A percentile compares a stretch with the other conserved stretches of the same genome.
These are phyloP conservation scores for Cercospora nicotianae DNA, from an alignment of 2,329 filamentous ascomycete species.

Conservation along the genomic window DNA sequence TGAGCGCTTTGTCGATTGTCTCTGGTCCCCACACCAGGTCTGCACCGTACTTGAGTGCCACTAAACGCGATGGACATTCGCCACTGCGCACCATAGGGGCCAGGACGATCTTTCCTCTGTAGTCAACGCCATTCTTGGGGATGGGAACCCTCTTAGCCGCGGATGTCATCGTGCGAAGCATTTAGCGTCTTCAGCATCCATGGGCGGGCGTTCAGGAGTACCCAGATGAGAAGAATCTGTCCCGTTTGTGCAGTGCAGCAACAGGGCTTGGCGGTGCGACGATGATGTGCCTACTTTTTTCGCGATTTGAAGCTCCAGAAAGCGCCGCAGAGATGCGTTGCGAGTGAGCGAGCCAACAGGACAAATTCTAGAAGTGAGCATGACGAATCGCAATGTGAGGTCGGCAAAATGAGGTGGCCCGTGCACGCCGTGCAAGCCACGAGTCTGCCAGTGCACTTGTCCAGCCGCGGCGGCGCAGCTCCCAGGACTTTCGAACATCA, in stretches of 20 bases:
- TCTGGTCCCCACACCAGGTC: constrained; percentile 96
- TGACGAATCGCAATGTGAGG: constrained; percentile 8
- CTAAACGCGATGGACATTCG: constrained; percentile 83
- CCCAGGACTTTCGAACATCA: constrained; percentile 7
- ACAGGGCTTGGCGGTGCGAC: constrained; percentile 2
- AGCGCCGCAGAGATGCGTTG: neutral
- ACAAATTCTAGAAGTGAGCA: neutral
- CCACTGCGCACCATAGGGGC: constrained; percentile 91
- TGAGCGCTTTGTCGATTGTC: constrained; percentile 87
- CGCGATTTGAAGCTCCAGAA: neutral
- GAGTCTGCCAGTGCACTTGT: neutral
- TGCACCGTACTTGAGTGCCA: constrained; percentile 91
- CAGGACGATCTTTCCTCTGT: constrained; percentile 88
- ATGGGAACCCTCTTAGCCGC: constrained; percentile 69
- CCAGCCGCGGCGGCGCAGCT: neutral
- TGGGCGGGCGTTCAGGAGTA: constrained; percentile 2
- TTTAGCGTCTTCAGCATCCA: constrained; percentile 30
- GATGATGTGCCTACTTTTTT: neutral
- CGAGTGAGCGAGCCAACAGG: neutral
- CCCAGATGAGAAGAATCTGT: neutral
- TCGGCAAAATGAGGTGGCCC: neutral
- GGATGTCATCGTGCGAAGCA: constrained; percentile 37
- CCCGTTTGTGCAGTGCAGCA: neutral
- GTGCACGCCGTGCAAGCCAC: neutral
- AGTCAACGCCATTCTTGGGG: constrained; percentile 85